Evolutionary conservation across 768 basidiomycete species (phyloP).

Genomic region (Fomitopsis pulvina): DNA sequence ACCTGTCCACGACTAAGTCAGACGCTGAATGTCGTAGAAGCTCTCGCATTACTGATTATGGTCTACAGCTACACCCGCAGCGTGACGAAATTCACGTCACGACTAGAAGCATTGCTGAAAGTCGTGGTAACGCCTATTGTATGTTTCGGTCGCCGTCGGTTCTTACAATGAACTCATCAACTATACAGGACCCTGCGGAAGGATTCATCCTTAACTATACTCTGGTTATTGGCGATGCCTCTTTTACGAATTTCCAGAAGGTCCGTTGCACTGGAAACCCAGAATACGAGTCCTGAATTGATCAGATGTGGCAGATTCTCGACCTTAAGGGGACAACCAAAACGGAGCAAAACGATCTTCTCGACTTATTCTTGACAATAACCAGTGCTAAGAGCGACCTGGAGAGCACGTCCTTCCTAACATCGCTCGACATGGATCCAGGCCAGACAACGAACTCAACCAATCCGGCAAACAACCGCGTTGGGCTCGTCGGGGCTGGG

Average conservation of each 20-base stretch:
- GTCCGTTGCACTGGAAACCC: conserved; percentile 29
- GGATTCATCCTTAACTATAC: conserved; percentile 96
- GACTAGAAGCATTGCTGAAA: conserved; percentile 89
- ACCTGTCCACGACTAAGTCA: conserved; percentile 48
- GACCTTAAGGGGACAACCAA: conserved; percentile 93
- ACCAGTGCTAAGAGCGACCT: conserved; percentile 91
- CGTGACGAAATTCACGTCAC: conserved; percentile 72
- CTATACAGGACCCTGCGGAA: conserved; percentile 76
- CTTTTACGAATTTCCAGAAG: conserved; percentile 98
- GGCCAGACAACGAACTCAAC: conserved; percentile 45
- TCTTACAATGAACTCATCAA: too few species aligned
- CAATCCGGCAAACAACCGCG: conserved; percentile 60
- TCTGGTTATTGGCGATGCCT: conserved; percentile 87
- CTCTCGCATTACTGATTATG: conserved; percentile 10
- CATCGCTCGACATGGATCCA: conserved; percentile 95
- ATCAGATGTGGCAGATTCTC: conserved; percentile 53
- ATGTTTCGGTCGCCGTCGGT: conserved; percentile 23
- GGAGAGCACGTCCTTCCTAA: conserved; percentile 86
- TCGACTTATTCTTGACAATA: conserved; percentile 87
- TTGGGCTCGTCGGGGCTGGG: conserved; percentile 39
- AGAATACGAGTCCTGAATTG: background rate
- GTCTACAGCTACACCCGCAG: conserved; percentile 68
- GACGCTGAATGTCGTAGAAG: conserved; percentile 9
- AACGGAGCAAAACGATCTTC: conserved; percentile 77
- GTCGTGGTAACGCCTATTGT: conserved; percentile 92